A percentile compares a stretch with the other conserved stretches of the same genome.
Evolutionary conservation across 768 basidiomycete species (phyloP).

Genomic region (Candolleomyces aberdarensis): DNA sequence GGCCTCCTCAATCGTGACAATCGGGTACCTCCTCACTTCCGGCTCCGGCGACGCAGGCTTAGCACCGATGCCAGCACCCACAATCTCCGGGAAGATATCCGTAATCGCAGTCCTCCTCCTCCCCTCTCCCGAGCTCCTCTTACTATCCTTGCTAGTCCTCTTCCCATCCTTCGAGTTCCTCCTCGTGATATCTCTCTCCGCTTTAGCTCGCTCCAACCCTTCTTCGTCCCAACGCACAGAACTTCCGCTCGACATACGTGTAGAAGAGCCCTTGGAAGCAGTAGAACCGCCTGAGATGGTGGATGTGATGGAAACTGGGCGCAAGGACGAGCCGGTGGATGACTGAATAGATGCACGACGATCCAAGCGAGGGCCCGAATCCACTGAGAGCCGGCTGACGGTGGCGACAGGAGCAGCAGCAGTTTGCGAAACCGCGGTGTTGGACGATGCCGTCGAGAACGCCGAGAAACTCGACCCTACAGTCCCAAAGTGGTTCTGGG

Average conservation of each 20-base stretch:
- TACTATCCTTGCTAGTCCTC: constrained; percentile 39
- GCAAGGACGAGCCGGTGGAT: constrained; percentile 34
- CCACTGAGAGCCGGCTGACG: constrained; percentile 21
- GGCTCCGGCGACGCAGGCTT: constrained; percentile 2
- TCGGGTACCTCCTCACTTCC: constrained; percentile 21
- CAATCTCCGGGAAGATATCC: constrained; percentile 56
- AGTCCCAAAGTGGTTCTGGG: constrained; percentile 20
- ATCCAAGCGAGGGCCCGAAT: constrained; percentile 19
- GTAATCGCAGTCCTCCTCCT: constrained; percentile 51
- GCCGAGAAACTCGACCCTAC: not conserved
- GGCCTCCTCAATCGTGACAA: constrained; percentile 49
- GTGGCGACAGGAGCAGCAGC: too few species aligned
- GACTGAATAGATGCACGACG: constrained; percentile 20
- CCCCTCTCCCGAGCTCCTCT: constrained; percentile 42
- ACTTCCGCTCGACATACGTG: constrained; percentile 49
- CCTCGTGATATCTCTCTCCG: constrained; percentile 14
- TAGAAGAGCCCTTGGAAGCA: constrained; percentile 45
- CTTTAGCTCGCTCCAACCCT: constrained; percentile 29
- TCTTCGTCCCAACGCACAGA: constrained; percentile 31
- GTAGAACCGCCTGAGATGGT: constrained; percentile 27
- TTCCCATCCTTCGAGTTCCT: constrained; percentile 5
- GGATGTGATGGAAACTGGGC: constrained; percentile 28
- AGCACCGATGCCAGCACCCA: constrained; percentile 8
- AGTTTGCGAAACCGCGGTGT: too few species aligned
- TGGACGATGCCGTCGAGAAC: constrained; percentile 2